These are phyloP conservation scores for Schizophyllum amplum DNA, from an alignment of 1,284 basidiomycete genomes.

Conservation along the genomic window DNA sequence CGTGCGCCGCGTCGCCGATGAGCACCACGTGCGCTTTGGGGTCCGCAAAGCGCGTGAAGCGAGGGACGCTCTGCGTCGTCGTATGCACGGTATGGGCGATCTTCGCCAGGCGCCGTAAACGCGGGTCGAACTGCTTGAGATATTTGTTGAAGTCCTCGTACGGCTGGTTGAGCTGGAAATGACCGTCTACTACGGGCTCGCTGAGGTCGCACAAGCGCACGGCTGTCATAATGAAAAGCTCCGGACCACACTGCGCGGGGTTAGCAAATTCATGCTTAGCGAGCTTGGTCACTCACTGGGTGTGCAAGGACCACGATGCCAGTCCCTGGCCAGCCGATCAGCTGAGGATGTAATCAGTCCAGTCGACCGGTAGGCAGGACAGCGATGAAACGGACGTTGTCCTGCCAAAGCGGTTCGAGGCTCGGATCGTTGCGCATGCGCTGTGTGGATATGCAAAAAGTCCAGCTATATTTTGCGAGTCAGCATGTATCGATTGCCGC, in stretches of 20 bases:
- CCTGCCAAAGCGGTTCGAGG: neutral
- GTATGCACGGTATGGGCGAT: conserved; percentile 4
- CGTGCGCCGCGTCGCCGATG: conserved; percentile 15
- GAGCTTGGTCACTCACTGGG: neutral
- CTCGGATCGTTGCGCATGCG: neutral
- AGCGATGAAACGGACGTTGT: neutral
- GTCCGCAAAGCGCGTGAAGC: conserved; percentile 5
- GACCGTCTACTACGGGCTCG: neutral
- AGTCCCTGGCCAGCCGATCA: conserved; percentile 4
- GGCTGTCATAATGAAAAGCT: conserved; percentile 1
- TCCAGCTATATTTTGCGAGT: neutral
- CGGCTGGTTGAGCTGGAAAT: conserved; percentile 1
- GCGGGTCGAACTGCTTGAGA: conserved; percentile 1
- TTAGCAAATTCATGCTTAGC: neutral
- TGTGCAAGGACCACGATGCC: conserved; percentile 2
- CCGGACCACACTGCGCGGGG: conserved; percentile 5
- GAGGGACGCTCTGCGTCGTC: conserved; percentile 10
- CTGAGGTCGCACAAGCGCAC: neutral
- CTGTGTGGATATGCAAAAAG: neutral
- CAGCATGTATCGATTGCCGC: neutral
- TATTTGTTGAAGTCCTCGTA: neutral
- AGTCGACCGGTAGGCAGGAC: neutral
- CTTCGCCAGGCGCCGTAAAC: conserved; percentile 1
- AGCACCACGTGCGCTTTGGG: conserved; percentile 4
- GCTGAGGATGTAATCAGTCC: neutral